Base-by-base conservation (phyloP, 1,284 basidiomycete species). In the Vanrija pseudolonga region DNA sequence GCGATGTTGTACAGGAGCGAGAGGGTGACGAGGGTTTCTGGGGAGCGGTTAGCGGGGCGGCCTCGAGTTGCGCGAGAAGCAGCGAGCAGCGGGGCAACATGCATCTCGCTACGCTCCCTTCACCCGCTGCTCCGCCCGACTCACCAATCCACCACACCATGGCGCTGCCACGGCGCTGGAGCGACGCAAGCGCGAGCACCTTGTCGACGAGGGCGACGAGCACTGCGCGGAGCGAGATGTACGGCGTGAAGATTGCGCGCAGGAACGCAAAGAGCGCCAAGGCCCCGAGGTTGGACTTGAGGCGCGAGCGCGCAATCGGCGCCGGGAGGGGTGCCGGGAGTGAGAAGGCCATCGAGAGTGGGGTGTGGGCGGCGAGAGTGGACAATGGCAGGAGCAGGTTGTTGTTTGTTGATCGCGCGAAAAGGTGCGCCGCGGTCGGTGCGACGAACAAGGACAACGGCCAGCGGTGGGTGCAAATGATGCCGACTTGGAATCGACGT, bases 251-350 rank as follows among this genome's bases (percentile, higher is more conserved):
- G 18, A 66, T n/a, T 2, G 52, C 55, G 11, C 60, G 56, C 4
- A 47, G 38, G 49, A 71, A 55, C 38, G 53, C 22, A 46, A 56
- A 32, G n/a, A 74, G 55, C 6, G 63, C 57, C 24, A 74, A 52
- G 7, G 57, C 53, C 51, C 67, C 70, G 26, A 68, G 42, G 57
- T 72, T 74, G 46, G 63, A 56, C 56, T 72, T 72, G 17, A 74
- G 63, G 6, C 71, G 59, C 15, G 61, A 61, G 14, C 53, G 58
- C 12, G 69, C 68, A 45, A 66, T 46, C 11, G 61, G 45, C 17
- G 49, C 54, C 12, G 64, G 59, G 38, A 69, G 61, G 9, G 66
- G 62, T 8, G 53, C 26, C 22, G 49, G 49, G 41, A 53, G 14
- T 36, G 32, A 15, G 47, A 23, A 15, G 32, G 32, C 32, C 32